Base-by-base conservation (phyloP, 305 asterid genomes). In the Fraxinus sp. region DNA sequence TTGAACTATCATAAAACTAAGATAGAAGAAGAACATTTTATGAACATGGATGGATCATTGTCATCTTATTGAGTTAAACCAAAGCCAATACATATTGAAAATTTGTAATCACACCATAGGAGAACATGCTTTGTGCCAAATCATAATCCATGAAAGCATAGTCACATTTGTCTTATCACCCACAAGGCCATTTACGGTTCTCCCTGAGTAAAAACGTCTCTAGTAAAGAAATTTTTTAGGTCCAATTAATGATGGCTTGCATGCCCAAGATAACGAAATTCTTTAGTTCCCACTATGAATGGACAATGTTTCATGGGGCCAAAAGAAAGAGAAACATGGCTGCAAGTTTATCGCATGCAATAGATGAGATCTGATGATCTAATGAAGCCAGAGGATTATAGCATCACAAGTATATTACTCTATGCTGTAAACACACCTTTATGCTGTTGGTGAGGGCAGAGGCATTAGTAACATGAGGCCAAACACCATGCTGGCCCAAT, bases 381-480 rank as follows among this genome's bases (percentile, higher is more conserved):
- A 57, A 28, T 5, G 64, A 76, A 66, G 74, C 73, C 37, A 37
- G 35, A 41, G 5, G 46, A 64, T 20, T 39, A 32, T 16, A 87
- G 68, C 68, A 78, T 33, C 1, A 83, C 66, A 43, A 74, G 36
- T 26, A 26, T 24, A 81, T 33, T 39, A 62, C 82, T 35, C 4
- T 78, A 33, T 75, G 79, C 35, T 46, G 81, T 35, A 82, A 75
- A 81, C 89, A 57, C 84, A 96, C 99, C 98, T 91, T 93, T 83
- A 94, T 90, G 89, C 91, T 91, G 92, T 91, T 89, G 84, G 98
- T 84, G 84, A 96, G 90, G 83, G 97, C 89, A 90, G 92, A 90
- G 79, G 98, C 97, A 89, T 87, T 94, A 79, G 97, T 93, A 86
- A 89, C 97, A 85, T 90, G 98, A 83, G 99, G 98, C 91, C 90